Percentiles rank a stretch among this genome's conserved stretches.
phyloP scores from a whole-genome alignment of 805 yeast genomes.

The Wickerhamiella nectarea region DNA sequence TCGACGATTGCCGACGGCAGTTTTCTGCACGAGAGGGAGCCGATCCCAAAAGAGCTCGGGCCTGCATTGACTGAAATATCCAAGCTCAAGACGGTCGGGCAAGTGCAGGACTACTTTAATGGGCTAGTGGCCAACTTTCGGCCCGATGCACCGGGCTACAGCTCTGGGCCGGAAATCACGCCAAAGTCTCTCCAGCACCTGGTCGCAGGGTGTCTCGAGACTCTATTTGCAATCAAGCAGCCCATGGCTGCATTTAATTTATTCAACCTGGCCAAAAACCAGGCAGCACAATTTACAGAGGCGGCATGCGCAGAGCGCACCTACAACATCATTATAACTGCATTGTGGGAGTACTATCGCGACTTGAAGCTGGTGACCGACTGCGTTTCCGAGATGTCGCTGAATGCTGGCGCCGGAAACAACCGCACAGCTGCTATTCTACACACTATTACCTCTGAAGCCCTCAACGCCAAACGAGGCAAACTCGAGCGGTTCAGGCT shows the following conservation, averaged over 20 bases:
- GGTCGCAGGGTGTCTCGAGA: conserved; percentile 7
- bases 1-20: background rate
- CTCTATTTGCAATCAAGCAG: conserved; percentile 21
- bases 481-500: conserved; percentile 15
- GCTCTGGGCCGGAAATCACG: background rate
- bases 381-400: conserved; percentile 30
- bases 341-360: conserved; percentile 30
- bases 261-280: conserved; percentile 27
- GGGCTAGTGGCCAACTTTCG: conserved; percentile 15
- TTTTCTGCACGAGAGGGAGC: background rate
- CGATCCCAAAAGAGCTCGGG: background rate
- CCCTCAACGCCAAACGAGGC: conserved; percentile 20
- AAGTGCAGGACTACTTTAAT: conserved; percentile 19
- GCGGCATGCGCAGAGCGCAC: conserved; percentile 30
- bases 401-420: conserved; percentile 31
- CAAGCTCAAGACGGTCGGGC: conserved; percentile 17
- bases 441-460: conserved; percentile 19
- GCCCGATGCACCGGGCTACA: background rate
- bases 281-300: conserved; percentile 26
- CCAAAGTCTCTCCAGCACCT: background rate
- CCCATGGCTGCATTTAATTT: conserved; percentile 27
- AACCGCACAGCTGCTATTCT: conserved; percentile 25
- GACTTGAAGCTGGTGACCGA: conserved; percentile 27
- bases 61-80: conserved; percentile 19
- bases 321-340: conserved; percentile 27